These are phyloP conservation scores for Fusarium sarcochroum DNA, from an alignment of 2,329 filamentous ascomycete genomes.

Conservation along the genomic window DNA sequence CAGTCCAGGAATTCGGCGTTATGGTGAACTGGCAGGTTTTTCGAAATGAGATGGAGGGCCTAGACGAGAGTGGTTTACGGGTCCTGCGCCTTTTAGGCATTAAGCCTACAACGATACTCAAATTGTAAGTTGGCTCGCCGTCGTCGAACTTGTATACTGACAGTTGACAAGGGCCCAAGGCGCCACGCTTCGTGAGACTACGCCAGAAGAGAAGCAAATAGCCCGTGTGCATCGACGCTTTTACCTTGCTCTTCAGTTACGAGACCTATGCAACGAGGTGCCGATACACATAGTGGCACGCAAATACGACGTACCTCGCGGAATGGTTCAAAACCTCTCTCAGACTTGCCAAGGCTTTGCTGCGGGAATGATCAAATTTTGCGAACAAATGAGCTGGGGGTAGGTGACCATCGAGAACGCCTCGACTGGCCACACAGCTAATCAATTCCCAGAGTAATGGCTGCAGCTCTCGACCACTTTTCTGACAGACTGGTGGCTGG, in stretches of 20 bases:
- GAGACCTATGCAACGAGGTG: constrained; percentile 82
- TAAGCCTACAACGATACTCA: constrained; percentile 75
- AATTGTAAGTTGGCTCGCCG: constrained; percentile 64
- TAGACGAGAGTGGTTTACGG: constrained; percentile 79
- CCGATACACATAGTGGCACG: constrained; percentile 77
- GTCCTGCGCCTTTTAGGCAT: constrained; percentile 78
- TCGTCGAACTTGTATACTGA: constrained; percentile 28
- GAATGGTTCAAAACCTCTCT: constrained; percentile 78
- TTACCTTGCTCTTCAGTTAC: constrained; percentile 82
- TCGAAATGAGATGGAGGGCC: constrained; percentile 76
- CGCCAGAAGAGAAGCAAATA: constrained; percentile 69
- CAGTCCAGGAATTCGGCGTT: constrained; percentile 70
- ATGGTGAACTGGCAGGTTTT: constrained; percentile 81
- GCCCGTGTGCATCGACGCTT: constrained; percentile 78
- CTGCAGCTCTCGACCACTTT: constrained; percentile 81
- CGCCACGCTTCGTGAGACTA: constrained; percentile 73
- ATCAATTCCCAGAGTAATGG: constrained; percentile 68
- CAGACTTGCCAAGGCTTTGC: constrained; percentile 85
- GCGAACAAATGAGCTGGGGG: constrained; percentile 82
- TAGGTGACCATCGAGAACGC: constrained; percentile 49
- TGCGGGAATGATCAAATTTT: constrained; percentile 84
- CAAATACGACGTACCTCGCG: constrained; percentile 79
- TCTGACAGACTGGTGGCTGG: constrained; percentile 80
- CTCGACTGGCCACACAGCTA: constrained; percentile 12
- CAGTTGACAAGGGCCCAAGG: constrained; percentile 71